These are phyloP conservation scores for Bipolaris sorokiniana DNA, from an alignment of 2,329 filamentous ascomycete species.

Conservation along the genomic window DNA sequence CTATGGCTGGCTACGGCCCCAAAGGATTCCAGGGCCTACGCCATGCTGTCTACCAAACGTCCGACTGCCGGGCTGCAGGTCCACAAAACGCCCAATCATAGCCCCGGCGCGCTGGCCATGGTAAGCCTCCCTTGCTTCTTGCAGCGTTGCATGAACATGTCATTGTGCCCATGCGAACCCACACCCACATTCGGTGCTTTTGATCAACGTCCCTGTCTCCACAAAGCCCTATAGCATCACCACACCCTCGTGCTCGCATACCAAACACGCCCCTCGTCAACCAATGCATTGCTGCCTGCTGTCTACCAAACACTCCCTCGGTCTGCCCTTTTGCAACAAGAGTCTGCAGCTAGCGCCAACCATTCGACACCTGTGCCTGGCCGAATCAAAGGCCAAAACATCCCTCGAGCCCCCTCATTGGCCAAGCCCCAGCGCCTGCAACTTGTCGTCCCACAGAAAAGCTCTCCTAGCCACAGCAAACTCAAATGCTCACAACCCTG, in stretches of 20 bases:
- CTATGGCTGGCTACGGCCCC: too few relatives aligned
- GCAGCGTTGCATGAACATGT: conserved; percentile 8
- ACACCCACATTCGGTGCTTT: neutral
- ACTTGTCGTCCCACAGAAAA: conserved; percentile 25
- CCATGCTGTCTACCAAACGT: conserved; percentile 6
- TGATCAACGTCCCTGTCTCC: neutral
- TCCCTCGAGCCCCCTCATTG: conserved; percentile 33
- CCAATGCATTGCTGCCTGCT: conserved; percentile 30
- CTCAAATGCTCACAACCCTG: conserved; percentile 4
- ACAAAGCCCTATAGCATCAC: neutral
- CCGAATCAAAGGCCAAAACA: conserved; percentile 33
- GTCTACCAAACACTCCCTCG: conserved; percentile 17
- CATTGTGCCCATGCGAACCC: conserved; percentile 12
- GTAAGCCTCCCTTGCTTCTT: neutral
- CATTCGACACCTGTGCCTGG: conserved; percentile 16
- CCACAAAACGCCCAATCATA: conserved; percentile 10
- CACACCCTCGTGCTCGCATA: conserved; percentile 8
- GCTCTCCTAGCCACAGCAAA: conserved; percentile 12
- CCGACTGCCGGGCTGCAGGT: conserved; percentile 9
- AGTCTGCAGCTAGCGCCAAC: conserved; percentile 25
- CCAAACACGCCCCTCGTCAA: conserved; percentile 9
- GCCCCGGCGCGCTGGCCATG: neutral
- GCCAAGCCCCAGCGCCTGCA: conserved; percentile 33
- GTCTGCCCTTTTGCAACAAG: neutral
- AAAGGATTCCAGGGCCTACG: too few relatives aligned